Percentiles rank a stretch among this genome's conserved stretches.
Conservation (phyloP, 1,139 yeast species). For the Magnusiomyces tetraspermus region DNA sequence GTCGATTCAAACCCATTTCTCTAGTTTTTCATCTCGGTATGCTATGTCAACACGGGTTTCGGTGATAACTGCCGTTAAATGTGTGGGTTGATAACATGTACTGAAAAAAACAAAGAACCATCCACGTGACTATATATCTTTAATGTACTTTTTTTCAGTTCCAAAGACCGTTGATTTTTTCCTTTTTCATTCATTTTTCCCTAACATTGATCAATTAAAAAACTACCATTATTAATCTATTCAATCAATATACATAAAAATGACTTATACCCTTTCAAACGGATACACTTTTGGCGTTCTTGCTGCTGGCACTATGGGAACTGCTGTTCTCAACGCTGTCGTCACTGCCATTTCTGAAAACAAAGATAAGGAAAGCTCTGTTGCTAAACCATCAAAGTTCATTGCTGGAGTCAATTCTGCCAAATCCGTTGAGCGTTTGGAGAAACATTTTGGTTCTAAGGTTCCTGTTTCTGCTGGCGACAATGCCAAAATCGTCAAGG, state of each 20-base stretch:
- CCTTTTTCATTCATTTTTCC: too few relatives aligned
- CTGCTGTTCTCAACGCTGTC: slow-evolving; percentile 85
- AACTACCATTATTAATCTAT: not conserved
- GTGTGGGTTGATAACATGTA: too few relatives aligned
- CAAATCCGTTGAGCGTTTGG: slow-evolving; percentile 40
- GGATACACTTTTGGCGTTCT: slow-evolving; percentile 65
- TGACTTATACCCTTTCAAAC: slow-evolving; percentile 20
- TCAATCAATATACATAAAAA: not conserved
- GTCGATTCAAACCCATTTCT: not conserved
- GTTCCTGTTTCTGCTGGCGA: slow-evolving; percentile 48
- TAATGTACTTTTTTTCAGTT: not conserved
- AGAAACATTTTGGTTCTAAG: slow-evolving; percentile 38
- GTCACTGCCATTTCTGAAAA: slow-evolving; percentile 36
- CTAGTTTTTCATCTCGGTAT: not conserved
- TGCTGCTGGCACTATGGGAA: slow-evolving; percentile 96
- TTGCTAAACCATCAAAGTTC: slow-evolving; percentile 50
- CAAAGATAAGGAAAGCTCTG: slow-evolving; percentile 12
- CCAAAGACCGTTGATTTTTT: not conserved
- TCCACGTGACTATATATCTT: too few relatives aligned
- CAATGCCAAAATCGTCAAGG: slow-evolving; percentile 49
- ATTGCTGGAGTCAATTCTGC: slow-evolving; percentile 65
- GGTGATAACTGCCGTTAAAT: not conserved
- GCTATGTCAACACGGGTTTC: not conserved
- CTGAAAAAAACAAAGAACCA: too few relatives aligned
- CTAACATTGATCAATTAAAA: not conserved